A percentile compares a stretch with the other conserved stretches of the same genome.
These are phyloP conservation scores for Clavispora fructus DNA, from an alignment of 805 yeast genomes.

Conservation along the genomic window DNA sequence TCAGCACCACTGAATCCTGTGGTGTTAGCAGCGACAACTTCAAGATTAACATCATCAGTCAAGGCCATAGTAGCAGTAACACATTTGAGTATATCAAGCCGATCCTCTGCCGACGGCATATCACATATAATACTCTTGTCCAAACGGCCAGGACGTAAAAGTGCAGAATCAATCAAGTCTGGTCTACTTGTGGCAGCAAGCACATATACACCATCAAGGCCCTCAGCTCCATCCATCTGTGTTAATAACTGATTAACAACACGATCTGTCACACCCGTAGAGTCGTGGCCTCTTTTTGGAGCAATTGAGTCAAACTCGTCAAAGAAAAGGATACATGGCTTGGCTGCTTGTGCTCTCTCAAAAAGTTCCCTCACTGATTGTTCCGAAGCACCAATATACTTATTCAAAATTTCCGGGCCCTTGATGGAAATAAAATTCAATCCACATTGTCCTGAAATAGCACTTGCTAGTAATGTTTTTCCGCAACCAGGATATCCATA, in stretches of 20 bases:
- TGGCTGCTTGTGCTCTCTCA: slow-evolving; percentile 91
- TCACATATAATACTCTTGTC: slow-evolving; percentile 91
- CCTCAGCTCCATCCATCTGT: slow-evolving; percentile 99
- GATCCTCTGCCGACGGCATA: slow-evolving; percentile 67
- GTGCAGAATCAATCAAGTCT: slow-evolving; percentile 90
- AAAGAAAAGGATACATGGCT: slow-evolving; percentile 87
- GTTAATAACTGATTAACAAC: slow-evolving; percentile 96
- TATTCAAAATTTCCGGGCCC: slow-evolving; percentile 93
- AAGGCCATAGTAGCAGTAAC: slow-evolving; percentile 60
- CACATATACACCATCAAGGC: slow-evolving; percentile 93
- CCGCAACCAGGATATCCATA: slow-evolving; percentile 99
- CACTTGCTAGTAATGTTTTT: slow-evolving; percentile 86
- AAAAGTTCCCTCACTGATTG: slow-evolving; percentile 90
- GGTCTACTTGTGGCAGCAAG: slow-evolving; percentile 96
- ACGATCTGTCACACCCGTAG: slow-evolving; percentile 96
- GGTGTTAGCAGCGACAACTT: slow-evolving; percentile 51
- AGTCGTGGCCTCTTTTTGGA: slow-evolving; percentile 96
- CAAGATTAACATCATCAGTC: slow-evolving; percentile 44
- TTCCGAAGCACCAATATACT: slow-evolving; percentile 96
- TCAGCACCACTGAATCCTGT: slow-evolving; percentile 93
- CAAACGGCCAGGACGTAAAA: slow-evolving; percentile 91
- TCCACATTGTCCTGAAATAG: slow-evolving; percentile 91
- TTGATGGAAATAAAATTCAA: slow-evolving; percentile 87
- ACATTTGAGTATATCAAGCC: slow-evolving; percentile 65
- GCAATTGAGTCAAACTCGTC: slow-evolving; percentile 97